Percentiles rank a stretch among this genome's conserved stretches.
Evolutionary conservation across 1,139 yeast species (phyloP).

Genomic region (Kodamaea sp.): DNA sequence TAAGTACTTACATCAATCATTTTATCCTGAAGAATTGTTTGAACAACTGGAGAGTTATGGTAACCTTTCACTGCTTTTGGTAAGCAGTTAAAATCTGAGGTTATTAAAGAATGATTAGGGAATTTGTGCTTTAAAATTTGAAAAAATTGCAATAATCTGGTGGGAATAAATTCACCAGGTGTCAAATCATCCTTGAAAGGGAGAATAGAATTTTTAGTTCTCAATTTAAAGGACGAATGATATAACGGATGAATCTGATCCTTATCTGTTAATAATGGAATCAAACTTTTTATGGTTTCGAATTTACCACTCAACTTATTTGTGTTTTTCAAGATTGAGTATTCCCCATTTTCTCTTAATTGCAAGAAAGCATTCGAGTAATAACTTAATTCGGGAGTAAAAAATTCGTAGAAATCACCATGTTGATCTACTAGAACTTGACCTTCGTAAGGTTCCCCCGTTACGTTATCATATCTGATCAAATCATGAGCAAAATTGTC

Average conservation of each 20-base stretch:
- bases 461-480: constrained; percentile 65
- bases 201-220: constrained; percentile 28
- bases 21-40: constrained; percentile 63
- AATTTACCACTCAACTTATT: constrained; percentile 19
- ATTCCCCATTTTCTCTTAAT: constrained; percentile 48
- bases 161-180: constrained; percentile 79
- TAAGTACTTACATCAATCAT: constrained; percentile 72
- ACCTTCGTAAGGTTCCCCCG: constrained; percentile 73
- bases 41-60: constrained; percentile 75
- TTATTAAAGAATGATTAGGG: constrained; percentile 70
- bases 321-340: constrained; percentile 29
- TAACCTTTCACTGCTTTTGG: constrained; percentile 64
- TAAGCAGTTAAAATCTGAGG: constrained; percentile 70
- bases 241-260: constrained; percentile 40
- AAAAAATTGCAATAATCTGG: constrained; percentile 65
- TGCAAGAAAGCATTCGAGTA: constrained; percentile 55
- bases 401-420: constrained; percentile 77
- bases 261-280: constrained; percentile 31
- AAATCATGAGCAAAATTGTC: constrained; percentile 85
- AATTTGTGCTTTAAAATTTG: constrained; percentile 60
- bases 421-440: constrained; percentile 69
- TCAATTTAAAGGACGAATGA: constrained; percentile 32
- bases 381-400: constrained; percentile 62
- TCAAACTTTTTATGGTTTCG: constrained; percentile 25
- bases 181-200: constrained; percentile 71